Evolutionary conservation across 2,329 filamentous ascomycete species (phyloP).

Genomic region (Lachnellula subtilissima): DNA sequence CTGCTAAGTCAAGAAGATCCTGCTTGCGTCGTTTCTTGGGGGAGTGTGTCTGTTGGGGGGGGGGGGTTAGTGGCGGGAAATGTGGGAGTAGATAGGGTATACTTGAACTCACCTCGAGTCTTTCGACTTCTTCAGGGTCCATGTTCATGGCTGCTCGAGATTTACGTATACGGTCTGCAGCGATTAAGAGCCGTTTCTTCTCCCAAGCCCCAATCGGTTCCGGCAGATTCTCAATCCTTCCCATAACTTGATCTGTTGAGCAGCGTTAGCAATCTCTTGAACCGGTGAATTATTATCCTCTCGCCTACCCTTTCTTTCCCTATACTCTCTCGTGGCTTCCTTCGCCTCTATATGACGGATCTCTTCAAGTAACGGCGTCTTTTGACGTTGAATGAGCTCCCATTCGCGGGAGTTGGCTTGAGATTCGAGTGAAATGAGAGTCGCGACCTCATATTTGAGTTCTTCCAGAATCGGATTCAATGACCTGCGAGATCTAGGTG

Average conservation of each 20-base stretch:
- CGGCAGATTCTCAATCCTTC: background rate
- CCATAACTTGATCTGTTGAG: background rate
- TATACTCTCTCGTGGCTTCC: background rate
- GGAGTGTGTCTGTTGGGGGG: background rate
- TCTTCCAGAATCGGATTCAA: background rate
- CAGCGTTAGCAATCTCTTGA: too few species aligned
- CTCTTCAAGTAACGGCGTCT: background rate
- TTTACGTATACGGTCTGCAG: background rate
- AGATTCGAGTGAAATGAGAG: background rate
- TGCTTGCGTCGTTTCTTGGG: constrained; percentile 8
- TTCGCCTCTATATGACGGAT: background rate
- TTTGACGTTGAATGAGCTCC: background rate
- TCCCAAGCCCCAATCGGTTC: background rate
- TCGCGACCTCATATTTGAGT: background rate
- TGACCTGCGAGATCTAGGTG: background rate
- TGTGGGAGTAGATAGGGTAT: background rate
- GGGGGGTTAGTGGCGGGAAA: background rate
- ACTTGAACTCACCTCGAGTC: background rate
- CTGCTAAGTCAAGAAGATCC: background rate
- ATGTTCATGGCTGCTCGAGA: background rate
- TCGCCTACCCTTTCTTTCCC: background rate
- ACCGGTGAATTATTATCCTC: too few species aligned
- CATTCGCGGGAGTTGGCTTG: background rate
- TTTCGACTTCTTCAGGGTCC: background rate
- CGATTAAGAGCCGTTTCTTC: background rate